phyloP scores from a whole-genome alignment of 2,329 filamentous ascomycete species.

The Pseudogymnoascus sp. region DNA sequence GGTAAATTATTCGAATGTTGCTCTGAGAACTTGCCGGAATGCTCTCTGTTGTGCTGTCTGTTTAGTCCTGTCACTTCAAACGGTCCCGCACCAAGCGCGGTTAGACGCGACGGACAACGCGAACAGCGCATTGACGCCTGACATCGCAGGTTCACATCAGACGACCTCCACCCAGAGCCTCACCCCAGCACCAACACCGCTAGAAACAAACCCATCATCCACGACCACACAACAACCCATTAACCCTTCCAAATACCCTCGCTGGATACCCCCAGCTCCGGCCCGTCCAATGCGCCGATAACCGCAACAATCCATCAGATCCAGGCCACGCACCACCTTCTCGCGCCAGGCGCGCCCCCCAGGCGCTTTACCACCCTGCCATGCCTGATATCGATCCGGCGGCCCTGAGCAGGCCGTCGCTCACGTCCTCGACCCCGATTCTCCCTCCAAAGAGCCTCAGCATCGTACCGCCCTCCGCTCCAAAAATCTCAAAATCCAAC shows the following conservation, averaged over 20 bases:
- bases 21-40: not conserved
- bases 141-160: conserved; percentile 4
- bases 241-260: conserved; percentile 19
- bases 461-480: conserved; percentile 39
- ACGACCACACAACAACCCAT: conserved; percentile 11
- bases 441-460: conserved; percentile 50
- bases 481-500: conserved; percentile 46
- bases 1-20: conserved; percentile 4
- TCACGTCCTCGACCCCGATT: conserved; percentile 51
- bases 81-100: conserved; percentile 3
- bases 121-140: not conserved
- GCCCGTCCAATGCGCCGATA: conserved; percentile 23
- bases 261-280: conserved; percentile 18
- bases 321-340: not conserved
- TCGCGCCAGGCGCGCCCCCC: not conserved
- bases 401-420: conserved; percentile 54
- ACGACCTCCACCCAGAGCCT: conserved; percentile 6
- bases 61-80: not conserved
- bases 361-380: conserved; percentile 11
- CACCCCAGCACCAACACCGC: not conserved
- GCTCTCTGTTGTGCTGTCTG: not conserved
- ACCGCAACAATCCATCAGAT: not conserved
- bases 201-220: conserved; percentile 15
- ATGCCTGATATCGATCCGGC: conserved; percentile 67
- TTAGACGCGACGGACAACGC: conserved; percentile 6